These are phyloP conservation scores for Ceriops zippeliana DNA, from an alignment of 345 rosid genomes.

Conservation along the genomic window DNA sequence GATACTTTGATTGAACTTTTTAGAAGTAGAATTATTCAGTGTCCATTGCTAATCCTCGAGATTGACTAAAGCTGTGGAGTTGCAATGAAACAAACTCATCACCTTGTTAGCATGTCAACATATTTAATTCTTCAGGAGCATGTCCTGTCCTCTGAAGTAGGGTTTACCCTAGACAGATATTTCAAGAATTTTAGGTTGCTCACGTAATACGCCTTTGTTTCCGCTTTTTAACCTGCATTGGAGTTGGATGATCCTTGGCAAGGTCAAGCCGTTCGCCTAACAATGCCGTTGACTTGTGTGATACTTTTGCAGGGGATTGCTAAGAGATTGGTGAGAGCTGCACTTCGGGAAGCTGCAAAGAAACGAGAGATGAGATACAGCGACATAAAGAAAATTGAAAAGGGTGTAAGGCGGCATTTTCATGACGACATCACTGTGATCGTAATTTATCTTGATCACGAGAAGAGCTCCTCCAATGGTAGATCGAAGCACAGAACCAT, in stretches of 20 bases:
- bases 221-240: neutral
- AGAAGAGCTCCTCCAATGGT: slow-evolving; percentile 24
- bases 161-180: no score
- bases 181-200: neutral
- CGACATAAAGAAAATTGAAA: neutral
- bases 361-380: neutral
- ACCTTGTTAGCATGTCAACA: no score
- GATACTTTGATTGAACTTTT: neutral
- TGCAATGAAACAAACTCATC: neutral
- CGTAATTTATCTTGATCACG: slow-evolving; percentile 18
- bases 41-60: neutral
- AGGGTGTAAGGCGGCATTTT: neutral
- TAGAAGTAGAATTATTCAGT: neutral
- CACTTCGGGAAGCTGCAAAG: neutral
- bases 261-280: neutral
- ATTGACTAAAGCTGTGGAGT: neutral
- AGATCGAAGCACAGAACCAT: slow-evolving; percentile 24
- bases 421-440: neutral
- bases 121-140: neutral
- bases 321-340: neutral
- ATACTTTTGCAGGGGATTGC: slow-evolving; percentile 5
- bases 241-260: neutral
- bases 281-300: neutral
- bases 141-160: neutral
- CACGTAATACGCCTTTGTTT: neutral